These are phyloP conservation scores for Erythrophleum fordii DNA, from an alignment of 306 rosid genomes.

Conservation along the genomic window DNA sequence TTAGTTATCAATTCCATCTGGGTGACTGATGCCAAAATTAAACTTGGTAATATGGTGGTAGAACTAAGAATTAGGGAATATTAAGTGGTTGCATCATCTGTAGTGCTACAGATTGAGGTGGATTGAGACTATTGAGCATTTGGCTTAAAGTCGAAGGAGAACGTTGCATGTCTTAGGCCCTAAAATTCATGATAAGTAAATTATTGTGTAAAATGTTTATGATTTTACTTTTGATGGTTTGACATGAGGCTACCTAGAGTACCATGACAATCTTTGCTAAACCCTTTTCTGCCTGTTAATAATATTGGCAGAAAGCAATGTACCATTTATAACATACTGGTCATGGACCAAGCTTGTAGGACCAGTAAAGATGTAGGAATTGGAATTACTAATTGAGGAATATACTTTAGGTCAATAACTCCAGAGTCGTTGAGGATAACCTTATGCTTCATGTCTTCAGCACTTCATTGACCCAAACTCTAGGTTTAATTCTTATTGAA, in stretches of 20 bases:
- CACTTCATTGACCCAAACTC: neutral
- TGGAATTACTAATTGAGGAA: slow-evolving; percentile 10
- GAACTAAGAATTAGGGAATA: neutral
- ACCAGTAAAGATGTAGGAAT: neutral
- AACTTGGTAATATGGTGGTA: neutral
- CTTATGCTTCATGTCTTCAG: neutral
- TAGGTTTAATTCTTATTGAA: neutral
- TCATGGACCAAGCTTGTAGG: neutral
- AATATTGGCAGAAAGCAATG: neutral
- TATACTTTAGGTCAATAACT: slow-evolving; percentile 9
- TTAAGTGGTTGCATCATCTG: neutral
- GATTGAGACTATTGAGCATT: neutral
- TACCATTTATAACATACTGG: neutral
- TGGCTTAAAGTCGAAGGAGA: neutral
- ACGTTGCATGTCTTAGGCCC: too few relatives aligned
- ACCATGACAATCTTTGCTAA: neutral
- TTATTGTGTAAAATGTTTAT: neutral
- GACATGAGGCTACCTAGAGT: neutral
- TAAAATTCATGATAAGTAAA: too few relatives aligned
- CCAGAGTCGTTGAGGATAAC: neutral
- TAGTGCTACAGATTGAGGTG: neutral
- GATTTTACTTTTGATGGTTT: neutral
- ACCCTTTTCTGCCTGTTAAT: neutral
- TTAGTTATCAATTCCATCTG: slow-evolving; percentile 1
- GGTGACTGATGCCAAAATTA: neutral